Evolutionary conservation across 208 protist genomes (phyloP).

Genomic region (Naegleria lovaniensis): DNA sequence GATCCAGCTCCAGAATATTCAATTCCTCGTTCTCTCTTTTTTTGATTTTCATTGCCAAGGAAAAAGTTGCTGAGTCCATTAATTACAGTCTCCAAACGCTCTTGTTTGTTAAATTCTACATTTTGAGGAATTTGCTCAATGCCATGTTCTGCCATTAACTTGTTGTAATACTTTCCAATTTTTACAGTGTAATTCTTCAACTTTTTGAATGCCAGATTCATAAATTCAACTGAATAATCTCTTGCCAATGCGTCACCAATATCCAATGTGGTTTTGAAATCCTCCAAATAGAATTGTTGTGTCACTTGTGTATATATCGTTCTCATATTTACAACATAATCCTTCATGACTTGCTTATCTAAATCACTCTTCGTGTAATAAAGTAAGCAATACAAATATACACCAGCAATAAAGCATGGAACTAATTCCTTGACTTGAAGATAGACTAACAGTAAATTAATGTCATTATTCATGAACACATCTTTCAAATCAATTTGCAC

Average conservation of each 20-base stretch:
- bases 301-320: background rate
- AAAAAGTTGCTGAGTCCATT: background rate
- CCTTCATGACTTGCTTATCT: background rate
- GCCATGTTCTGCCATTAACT: background rate
- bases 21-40: background rate
- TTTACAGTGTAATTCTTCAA: background rate
- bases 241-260: background rate
- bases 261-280: background rate
- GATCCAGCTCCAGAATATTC: background rate
- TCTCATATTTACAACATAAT: background rate
- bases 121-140: background rate
- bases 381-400: background rate
- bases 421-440: background rate
- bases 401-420: background rate
- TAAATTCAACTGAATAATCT: background rate
- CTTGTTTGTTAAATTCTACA: background rate
- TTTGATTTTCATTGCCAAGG: background rate
- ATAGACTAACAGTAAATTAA: background rate
- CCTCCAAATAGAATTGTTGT: background rate
- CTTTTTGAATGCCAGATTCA: background rate
- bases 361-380: background rate
- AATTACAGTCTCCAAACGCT: background rate
- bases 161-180: background rate
- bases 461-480: background rate
- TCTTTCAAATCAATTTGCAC: constrained; percentile 10